phyloP scores from a whole-genome alignment of 176 grass and related monocot species.

The Triticum timopheevii region DNA sequence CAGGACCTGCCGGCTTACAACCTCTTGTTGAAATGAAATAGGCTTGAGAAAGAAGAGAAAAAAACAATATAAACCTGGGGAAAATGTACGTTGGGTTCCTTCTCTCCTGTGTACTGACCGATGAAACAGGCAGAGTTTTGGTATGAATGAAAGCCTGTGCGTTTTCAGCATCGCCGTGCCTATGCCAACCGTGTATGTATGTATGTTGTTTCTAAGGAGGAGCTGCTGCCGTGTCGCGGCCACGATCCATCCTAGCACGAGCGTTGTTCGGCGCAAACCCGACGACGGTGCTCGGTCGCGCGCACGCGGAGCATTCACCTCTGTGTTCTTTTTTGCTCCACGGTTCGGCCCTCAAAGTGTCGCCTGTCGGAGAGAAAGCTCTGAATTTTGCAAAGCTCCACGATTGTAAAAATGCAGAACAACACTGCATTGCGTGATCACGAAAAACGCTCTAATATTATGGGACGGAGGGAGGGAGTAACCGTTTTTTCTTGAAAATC shows the following conservation, averaged over 20 bases:
- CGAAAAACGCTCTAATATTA: too few relatives aligned
- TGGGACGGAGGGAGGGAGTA: too few relatives aligned
- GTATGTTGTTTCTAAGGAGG: not conserved
- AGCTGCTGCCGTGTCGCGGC: too few relatives aligned
- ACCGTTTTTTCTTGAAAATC: too few relatives aligned
- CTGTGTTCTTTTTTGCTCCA: not conserved
- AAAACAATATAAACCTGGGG: not conserved
- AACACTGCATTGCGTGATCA: too few relatives aligned
- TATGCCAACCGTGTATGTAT: not conserved
- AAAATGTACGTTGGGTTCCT: not conserved
- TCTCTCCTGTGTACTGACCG: not conserved
- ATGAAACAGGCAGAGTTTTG: constrained; percentile 17
- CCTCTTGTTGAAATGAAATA: constrained; percentile 57
- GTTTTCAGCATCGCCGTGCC: not conserved
- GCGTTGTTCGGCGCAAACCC: not conserved
- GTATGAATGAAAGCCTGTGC: not conserved
- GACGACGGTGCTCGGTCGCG: not conserved
- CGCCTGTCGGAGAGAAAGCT: too few relatives aligned
- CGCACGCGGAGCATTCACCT: too few relatives aligned
- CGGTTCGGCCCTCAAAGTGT: too few relatives aligned
- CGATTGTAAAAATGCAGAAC: too few relatives aligned
- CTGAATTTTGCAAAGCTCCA: too few relatives aligned
- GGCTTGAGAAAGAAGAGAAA: not conserved
- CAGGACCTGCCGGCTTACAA: constrained; percentile 90
- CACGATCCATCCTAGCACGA: not conserved